These are phyloP conservation scores for Hygrophoropsis aurantiaca DNA, from an alignment of 768 basidiomycete species.

Conservation along the genomic window DNA sequence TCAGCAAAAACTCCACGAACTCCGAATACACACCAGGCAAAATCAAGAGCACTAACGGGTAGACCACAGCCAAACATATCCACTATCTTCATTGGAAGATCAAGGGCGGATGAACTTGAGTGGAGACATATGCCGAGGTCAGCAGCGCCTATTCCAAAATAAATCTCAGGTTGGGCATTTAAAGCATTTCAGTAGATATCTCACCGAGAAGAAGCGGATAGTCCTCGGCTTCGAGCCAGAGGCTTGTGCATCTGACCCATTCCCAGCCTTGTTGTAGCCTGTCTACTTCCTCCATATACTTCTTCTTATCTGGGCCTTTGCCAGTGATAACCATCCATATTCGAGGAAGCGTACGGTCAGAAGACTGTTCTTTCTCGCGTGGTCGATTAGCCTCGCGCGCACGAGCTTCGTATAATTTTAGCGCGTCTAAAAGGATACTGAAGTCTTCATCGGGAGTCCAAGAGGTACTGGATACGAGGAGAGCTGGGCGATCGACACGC, in stretches of 20 bases:
- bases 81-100: conserved; percentile 98
- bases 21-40: conserved; percentile 64
- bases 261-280: conserved; percentile 63
- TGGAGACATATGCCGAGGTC: conserved; percentile 93
- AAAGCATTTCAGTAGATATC: conserved; percentile 8
- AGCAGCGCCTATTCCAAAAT: conserved; percentile 64
- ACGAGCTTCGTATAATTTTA: conserved; percentile 65
- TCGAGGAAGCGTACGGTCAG: conserved; percentile 52
- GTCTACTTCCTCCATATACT: conserved; percentile 73
- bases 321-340: conserved; percentile 87
- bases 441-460: conserved; percentile 99
- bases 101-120: conserved; percentile 84
- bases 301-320: conserved; percentile 74
- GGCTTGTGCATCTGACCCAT: conserved; percentile 74
- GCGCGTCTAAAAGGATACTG: conserved; percentile 72
- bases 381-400: conserved; percentile 35
- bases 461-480: conserved; percentile 89
- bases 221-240: conserved; percentile 89
- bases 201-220: conserved; percentile 86
- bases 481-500: conserved; percentile 75
- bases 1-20: neutral
- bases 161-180: conserved; percentile 1
- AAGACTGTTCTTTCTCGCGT: neutral
- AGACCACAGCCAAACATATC: conserved; percentile 99
- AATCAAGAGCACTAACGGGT: conserved; percentile 89